phyloP scores from a whole-genome alignment of 108 stramenopile genomes.

The Poteriospumella lacustris region DNA sequence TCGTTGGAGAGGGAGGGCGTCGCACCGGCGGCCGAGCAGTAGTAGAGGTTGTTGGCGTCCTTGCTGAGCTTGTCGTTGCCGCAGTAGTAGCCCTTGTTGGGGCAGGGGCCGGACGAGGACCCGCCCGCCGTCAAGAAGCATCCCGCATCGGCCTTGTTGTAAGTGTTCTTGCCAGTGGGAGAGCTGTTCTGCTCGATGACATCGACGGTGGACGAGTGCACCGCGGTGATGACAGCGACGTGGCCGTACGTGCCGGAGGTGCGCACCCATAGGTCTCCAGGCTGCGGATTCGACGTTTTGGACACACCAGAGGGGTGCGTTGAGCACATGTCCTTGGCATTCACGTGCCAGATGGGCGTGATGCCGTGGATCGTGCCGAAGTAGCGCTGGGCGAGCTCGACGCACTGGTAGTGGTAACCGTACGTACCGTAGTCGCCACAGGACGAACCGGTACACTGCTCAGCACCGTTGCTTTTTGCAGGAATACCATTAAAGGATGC shows the following conservation, averaged over 20 bases:
- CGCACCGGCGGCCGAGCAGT: not conserved
- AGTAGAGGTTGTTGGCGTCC: not conserved
- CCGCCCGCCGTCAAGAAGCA: not conserved
- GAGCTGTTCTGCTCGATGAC: conserved; percentile 7
- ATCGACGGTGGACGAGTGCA: not conserved
- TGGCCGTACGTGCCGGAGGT: not conserved
- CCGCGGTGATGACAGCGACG: not conserved
- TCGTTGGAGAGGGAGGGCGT: not conserved
- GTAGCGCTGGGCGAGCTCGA: conserved; percentile 1
- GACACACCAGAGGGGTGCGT: not conserved
- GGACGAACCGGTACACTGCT: not conserved
- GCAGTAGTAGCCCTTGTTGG: not conserved
- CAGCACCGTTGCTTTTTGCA: not conserved
- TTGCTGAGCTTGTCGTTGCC: not conserved
- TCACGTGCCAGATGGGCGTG: conserved; percentile 3
- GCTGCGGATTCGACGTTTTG: not conserved
- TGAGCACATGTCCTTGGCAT: conserved; percentile 12
- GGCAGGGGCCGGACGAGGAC: not conserved
- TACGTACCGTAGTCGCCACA: conserved; percentile 4
- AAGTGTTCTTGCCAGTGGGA: conserved; percentile 12
- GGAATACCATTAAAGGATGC: conserved; percentile 16
- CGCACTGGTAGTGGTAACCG: conserved; percentile 12
- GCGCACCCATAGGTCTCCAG: not conserved
- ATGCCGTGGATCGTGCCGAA: not conserved
- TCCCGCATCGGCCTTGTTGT: not conserved